Percentiles rank a stretch among this genome's conserved stretches.
These are phyloP conservation scores for Truncatella angustata DNA, from an alignment of 2,329 filamentous ascomycete species.

Conservation along the genomic window DNA sequence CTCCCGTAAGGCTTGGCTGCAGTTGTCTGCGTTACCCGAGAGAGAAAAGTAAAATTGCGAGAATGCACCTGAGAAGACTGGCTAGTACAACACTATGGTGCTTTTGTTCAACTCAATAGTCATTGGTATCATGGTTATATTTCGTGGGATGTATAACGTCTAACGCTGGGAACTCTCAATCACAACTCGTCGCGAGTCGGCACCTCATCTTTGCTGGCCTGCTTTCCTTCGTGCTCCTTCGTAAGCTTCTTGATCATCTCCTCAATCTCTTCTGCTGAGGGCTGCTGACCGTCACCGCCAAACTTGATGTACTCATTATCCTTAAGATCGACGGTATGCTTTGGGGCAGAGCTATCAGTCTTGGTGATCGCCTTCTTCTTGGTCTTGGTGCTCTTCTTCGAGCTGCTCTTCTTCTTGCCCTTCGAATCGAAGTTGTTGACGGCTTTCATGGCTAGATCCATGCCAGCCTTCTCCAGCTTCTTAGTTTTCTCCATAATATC, in stretches of 20 bases:
- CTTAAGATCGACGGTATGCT: slow-evolving; percentile 40
- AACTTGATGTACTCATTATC: slow-evolving; percentile 33
- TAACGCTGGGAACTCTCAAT: slow-evolving; percentile 10
- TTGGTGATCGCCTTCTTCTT: slow-evolving; percentile 39
- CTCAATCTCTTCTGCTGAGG: slow-evolving; percentile 48
- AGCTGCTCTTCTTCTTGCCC: slow-evolving; percentile 38
- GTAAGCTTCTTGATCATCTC: slow-evolving; percentile 50
- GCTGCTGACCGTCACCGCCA: slow-evolving; percentile 40
- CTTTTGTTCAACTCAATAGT: no score
- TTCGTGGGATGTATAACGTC: slow-evolving; percentile 13
- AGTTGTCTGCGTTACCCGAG: not conserved
- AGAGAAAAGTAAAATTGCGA: not conserved
- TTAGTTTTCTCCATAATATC: slow-evolving; percentile 69
- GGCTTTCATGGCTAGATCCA: slow-evolving; percentile 69
- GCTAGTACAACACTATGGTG: no score
- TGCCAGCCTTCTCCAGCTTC: slow-evolving; percentile 68
- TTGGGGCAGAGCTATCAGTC: slow-evolving; percentile 29
- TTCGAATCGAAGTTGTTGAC: slow-evolving; percentile 54
- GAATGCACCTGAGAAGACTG: no score
- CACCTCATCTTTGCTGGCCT: slow-evolving; percentile 14
- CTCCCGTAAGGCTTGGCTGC: not conserved
- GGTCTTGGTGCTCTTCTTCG: slow-evolving; percentile 35
- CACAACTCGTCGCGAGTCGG: slow-evolving; percentile 27
- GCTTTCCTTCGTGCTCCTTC: slow-evolving; percentile 27
- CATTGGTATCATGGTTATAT: slow-evolving; percentile 1